Conservation (phyloP, 176 grass and related monocot genomes). For the Coix lacrymajobi region DNA sequence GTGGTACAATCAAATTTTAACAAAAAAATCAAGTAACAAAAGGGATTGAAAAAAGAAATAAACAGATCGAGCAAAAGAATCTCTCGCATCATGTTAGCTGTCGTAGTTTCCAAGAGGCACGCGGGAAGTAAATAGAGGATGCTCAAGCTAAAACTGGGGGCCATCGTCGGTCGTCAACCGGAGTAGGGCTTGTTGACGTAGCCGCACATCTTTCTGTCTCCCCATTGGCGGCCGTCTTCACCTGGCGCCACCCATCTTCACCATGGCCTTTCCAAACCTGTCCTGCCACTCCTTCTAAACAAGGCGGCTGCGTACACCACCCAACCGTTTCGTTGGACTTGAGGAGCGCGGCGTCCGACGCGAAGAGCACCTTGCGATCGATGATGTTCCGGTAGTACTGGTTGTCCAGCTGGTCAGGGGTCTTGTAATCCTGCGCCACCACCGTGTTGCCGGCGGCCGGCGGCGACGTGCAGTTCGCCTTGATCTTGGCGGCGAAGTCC, state of each 20-base stretch:
- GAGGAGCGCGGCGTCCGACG: constrained; percentile 30
- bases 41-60: too few species aligned
- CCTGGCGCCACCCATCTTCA: constrained; percentile 23
- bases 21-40: too few species aligned
- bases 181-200: neutral
- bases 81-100: too few species aligned
- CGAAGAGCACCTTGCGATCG: constrained; percentile 19
- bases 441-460: neutral
- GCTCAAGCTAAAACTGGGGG: neutral
- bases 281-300: neutral
- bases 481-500: neutral
- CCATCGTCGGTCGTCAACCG: neutral
- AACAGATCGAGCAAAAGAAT: too few species aligned
- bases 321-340: neutral
- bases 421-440: neutral
- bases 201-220: constrained; percentile 27
- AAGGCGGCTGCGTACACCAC: neutral
- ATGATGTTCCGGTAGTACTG: constrained; percentile 45
- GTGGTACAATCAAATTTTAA: too few species aligned
- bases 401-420: constrained; percentile 22
- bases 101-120: too few species aligned
- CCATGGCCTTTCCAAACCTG: constrained; percentile 34
- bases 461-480: neutral
- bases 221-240: constrained; percentile 3
- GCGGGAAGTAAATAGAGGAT: too few species aligned